Conservation (phyloP, 192 early-diverging fungal species). For the Backusella psychrophila region DNA sequence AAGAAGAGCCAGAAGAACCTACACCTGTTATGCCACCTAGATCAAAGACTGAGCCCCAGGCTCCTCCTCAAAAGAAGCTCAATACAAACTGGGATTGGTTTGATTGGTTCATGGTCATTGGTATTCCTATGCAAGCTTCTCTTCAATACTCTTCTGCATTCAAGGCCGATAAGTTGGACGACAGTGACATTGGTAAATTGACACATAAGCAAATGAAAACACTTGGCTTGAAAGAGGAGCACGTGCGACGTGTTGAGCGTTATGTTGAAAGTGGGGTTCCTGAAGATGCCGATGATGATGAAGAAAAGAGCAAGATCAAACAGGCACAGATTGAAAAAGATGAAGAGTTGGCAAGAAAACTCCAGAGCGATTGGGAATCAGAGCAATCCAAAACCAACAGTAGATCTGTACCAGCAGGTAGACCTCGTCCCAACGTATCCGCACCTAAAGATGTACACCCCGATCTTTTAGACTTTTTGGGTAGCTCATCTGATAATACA, state of each 20-base stretch:
- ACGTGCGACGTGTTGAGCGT: constrained; percentile 79
- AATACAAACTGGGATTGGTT: constrained; percentile 92
- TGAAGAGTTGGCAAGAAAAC: constrained; percentile 75
- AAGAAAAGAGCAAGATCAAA: constrained; percentile 31
- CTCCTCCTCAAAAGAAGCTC: constrained; percentile 34
- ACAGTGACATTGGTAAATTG: constrained; percentile 70
- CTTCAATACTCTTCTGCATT: constrained; percentile 81
- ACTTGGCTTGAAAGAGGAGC: constrained; percentile 81
- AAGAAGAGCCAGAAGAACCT: neutral
- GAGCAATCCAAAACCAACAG: constrained; percentile 25
- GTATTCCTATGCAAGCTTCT: constrained; percentile 72
- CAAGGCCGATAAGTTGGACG: constrained; percentile 85
- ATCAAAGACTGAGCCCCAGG: neutral
- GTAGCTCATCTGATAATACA: constrained; percentile 18
- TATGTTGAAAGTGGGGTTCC: constrained; percentile 52
- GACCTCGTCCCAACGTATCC: constrained; percentile 20
- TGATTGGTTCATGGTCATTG: constrained; percentile 84
- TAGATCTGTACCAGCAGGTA: neutral
- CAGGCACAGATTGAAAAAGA: constrained; percentile 71
- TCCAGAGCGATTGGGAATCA: constrained; percentile 73
- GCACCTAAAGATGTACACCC: constrained; percentile 51
- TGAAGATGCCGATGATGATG: constrained; percentile 40
- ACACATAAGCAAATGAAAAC: constrained; percentile 70
- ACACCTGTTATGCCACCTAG: neutral
- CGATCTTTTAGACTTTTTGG: constrained; percentile 44